Conservation (phyloP, 345 rosid species). For the Citrus sinensis region DNA sequence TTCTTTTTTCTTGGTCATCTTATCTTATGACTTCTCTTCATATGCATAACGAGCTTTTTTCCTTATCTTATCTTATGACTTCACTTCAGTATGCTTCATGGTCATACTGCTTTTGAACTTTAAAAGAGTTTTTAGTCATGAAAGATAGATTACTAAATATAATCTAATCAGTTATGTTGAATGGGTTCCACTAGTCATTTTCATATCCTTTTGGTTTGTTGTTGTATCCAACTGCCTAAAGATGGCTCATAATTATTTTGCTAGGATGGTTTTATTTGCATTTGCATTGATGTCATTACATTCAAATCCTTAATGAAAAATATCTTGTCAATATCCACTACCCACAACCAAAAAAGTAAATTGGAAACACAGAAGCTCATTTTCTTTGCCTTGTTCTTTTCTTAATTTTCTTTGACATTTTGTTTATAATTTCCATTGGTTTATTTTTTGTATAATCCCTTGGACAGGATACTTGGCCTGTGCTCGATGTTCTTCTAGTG, state of each 20-base stretch:
- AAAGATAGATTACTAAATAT: neutral
- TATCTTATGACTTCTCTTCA: neutral
- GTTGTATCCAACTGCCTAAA: neutral
- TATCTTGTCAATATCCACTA: neutral
- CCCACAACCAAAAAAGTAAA: neutral
- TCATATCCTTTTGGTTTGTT: neutral
- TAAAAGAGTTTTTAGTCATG: neutral
- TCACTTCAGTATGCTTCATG: neutral
- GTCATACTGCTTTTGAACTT: neutral
- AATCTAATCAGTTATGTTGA: neutral
- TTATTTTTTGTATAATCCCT: neutral
- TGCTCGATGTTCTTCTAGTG: slow-evolving; percentile 86
- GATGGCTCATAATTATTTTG: neutral
- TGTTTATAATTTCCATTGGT: neutral
- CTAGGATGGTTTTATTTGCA: neutral
- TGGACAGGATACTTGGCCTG: slow-evolving; percentile 89
- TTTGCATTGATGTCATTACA: neutral
- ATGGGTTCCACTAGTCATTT: neutral
- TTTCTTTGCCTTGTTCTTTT: neutral
- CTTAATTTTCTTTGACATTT: neutral
- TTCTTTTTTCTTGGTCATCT: neutral
- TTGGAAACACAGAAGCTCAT: neutral
- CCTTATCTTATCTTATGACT: neutral
- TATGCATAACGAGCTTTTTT: neutral
- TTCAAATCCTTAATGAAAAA: slow-evolving; percentile 1